Conservation (phyloP, 2,329 filamentous ascomycete species). For the Penicillium sp. region DNA sequence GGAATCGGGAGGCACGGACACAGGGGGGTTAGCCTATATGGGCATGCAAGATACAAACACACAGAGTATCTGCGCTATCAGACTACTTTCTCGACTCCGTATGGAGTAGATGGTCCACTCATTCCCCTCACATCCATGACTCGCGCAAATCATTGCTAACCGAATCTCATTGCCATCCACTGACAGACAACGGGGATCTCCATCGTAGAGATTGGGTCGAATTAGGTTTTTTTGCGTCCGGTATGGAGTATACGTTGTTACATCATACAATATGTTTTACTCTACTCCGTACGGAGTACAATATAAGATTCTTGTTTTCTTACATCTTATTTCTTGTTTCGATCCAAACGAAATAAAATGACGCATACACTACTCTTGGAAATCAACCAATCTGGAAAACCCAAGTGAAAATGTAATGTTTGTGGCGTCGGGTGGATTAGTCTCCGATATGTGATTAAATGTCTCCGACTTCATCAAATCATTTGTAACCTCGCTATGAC, state of each 20-base stretch:
- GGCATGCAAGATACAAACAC: too few relatives aligned
- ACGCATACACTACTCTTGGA: background rate
- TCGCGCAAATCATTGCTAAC: background rate
- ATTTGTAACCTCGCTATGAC: slow-evolving; percentile 1
- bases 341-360: background rate
- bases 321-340: background rate
- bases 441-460: background rate
- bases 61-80: too few relatives aligned
- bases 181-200: background rate
- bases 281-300: too few relatives aligned
- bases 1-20: too few relatives aligned
- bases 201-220: background rate
- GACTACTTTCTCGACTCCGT: too few relatives aligned
- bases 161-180: background rate
- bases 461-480: background rate
- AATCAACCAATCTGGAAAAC: background rate
- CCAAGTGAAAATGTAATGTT: background rate
- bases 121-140: background rate
- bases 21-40: too few relatives aligned
- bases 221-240: background rate
- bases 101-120: too few relatives aligned
- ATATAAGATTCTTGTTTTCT: background rate
- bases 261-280: background rate
- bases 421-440: background rate
- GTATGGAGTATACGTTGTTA: background rate